phyloP scores from a whole-genome alignment of 805 yeast genomes.

The Candida boleticola region DNA sequence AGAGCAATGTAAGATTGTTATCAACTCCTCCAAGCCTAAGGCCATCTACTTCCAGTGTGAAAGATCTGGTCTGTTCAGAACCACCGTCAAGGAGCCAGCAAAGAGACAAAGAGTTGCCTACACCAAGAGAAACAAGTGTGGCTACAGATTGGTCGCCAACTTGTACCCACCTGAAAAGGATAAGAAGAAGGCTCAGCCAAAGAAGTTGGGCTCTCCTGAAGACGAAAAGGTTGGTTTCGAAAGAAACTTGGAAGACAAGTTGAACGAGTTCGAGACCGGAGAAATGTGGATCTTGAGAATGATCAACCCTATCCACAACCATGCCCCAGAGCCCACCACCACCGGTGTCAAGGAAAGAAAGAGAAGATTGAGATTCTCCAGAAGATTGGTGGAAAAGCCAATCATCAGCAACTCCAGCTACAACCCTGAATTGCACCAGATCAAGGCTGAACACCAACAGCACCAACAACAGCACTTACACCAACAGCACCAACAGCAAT shows the following conservation, averaged over 20 bases:
- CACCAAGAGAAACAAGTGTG: constrained; percentile 47
- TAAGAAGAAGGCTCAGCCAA: constrained; percentile 25
- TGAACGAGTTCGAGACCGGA: constrained; percentile 20
- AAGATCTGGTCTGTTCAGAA: constrained; percentile 43
- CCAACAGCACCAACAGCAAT: constrained; percentile 14
- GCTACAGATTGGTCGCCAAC: constrained; percentile 43
- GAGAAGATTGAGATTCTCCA: constrained; percentile 36
- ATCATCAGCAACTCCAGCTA: constrained; percentile 13
- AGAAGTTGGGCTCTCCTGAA: constrained; percentile 11
- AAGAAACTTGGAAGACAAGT: constrained; percentile 26
- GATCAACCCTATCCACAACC: constrained; percentile 47
- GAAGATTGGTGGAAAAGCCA: constrained; percentile 46
- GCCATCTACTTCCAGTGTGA: constrained; percentile 49
- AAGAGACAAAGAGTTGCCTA: constrained; percentile 47
- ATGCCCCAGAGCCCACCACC: constrained; percentile 39
- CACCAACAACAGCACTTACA: constrained; percentile 6
- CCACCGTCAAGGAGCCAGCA: constrained; percentile 44
- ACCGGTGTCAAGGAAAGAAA: constrained; percentile 22
- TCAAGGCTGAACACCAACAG: constrained; percentile 8
- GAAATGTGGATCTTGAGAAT: constrained; percentile 48
- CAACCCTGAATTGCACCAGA: constrained; percentile 8
- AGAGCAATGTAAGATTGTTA: constrained; percentile 43
- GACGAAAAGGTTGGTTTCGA: constrained; percentile 22
- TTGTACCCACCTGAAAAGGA: constrained; percentile 45
- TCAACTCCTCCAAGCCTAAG: constrained; percentile 46